Conservation (phyloP, 2,329 filamentous ascomycete genomes). For the Talaromyces sp. region DNA sequence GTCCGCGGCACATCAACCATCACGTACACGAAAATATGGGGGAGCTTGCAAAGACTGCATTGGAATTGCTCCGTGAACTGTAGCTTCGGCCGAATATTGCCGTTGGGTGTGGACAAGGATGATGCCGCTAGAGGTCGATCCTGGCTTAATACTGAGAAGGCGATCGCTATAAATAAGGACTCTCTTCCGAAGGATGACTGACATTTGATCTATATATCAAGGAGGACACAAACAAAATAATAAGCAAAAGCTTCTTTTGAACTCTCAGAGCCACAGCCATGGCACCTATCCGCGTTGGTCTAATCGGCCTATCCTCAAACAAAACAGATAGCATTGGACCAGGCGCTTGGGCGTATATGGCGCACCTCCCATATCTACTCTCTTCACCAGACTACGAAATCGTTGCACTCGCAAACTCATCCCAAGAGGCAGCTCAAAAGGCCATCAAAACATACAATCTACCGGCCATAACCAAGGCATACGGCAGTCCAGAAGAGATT, state of each 20-base stretch:
- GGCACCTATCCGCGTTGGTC: constrained; percentile 15
- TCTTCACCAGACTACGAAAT: constrained; percentile 11
- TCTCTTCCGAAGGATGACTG: neutral
- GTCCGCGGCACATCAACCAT: neutral
- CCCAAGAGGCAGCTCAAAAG: constrained; percentile 4
- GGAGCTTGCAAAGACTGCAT: neutral
- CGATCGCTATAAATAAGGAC: neutral
- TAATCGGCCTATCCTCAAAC: constrained; percentile 9
- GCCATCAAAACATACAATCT: constrained; percentile 2
- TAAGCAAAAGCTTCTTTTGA: too few relatives aligned
- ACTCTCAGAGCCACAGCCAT: neutral
- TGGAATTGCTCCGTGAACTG: neutral
- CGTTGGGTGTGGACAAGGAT: neutral
- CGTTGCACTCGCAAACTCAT: constrained; percentile 12
- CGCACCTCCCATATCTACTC: constrained; percentile 10
- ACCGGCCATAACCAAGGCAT: constrained; percentile 9
- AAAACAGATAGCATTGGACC: neutral
- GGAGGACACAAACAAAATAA: too few relatives aligned
- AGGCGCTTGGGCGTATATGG: constrained; percentile 3
- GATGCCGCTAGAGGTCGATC: neutral
- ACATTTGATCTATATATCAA: too few relatives aligned
- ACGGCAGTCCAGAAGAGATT: constrained; percentile 5
- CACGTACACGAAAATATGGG: neutral
- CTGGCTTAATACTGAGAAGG: neutral
- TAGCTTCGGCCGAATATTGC: neutral